Evolutionary conservation across 768 basidiomycete genomes (phyloP), one percentile per base, ranked within the genome.

Genomic region (Thelephora aurantiotincta): DNA sequence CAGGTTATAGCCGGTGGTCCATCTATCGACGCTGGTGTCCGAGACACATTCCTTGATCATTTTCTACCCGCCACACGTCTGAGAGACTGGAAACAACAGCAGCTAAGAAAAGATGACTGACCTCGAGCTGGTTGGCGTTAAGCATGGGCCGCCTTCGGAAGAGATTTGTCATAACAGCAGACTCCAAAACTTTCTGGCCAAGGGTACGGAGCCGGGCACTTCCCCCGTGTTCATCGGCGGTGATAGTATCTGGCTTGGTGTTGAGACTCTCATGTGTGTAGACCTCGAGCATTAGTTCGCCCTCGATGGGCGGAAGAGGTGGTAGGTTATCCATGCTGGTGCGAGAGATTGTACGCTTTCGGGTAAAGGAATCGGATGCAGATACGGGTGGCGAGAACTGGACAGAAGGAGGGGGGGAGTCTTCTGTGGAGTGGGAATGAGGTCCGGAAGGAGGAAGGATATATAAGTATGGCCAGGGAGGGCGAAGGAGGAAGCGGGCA

Each of bases 251-350:
- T 42, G 54, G n/a, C 9, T 30, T 30, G 22, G 58, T 69, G 45
- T 75, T 69, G 44, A 86, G 67, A 16, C 81, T 81, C 54, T 63
- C 70, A 58, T 87, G 83, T 11, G 80, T 83, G 55, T 74, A 84
- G 46, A 83, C 77, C 54, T 81, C 74, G 46, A 86, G 71, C 53
- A 78, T 65, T 34, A 76, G 63, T 45, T 80, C 74, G 48, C 68
- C 69, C 26, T 67, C 65, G 49, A 75, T 65, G 57, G 65, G 68
- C 41, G 76, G 82, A 51, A 75, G 58, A 19, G 65, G 64, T 44
- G 71, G 74, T 45, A 63, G 56, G 48, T 59, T 26, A 43, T 46
- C 49, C 51, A 55, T 50, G 36, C 54, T 44, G 46, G 45, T 42
- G 26, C 26, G 26, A 11, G 58, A 49, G 19, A 57, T 42, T 46